Base-by-base conservation (phyloP, 768 basidiomycete genomes). In the Paxillus involutus region DNA sequence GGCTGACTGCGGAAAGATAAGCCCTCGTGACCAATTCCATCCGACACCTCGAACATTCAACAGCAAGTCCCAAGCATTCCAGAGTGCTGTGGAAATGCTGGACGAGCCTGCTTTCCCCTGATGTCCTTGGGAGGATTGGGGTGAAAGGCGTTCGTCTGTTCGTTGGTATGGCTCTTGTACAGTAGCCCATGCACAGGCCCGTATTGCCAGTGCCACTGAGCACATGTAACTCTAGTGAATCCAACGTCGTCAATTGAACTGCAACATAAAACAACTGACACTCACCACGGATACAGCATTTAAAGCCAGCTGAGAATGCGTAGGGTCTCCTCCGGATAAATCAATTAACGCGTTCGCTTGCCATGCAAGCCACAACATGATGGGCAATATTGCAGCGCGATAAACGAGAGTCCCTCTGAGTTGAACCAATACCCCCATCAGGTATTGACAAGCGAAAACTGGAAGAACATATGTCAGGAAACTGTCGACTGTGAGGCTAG, bases 391-490 rank as follows among this genome's bases (percentile, higher is more conserved):
- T 4, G 78, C 77, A 46, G 82, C 53, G 19, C 84, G 80, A 52
- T 79, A 64, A 3, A 64, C 54, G 3, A 48, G 53, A n/a, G 53
- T 76, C 64, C 12, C 81, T 77, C 49, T 71, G 63, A 77, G 65
- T 30, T 81, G 70, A n/a, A 84, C 80, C 33, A 86, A 74, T n/a
- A 82, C 67, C 8, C 80, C 83, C 45, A 80, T 78, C 36, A 66
- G 59, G 68, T 80, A 82, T 62, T 83, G 83, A 53, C 69, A 70
- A 16, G 76, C 53, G 0, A 83, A 41, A 8, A 77, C 70, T 4
- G 78, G 81, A 8, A 79, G 53, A 41, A 83, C 53, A 51, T 75
- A 69, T 12, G 65, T 65, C 3, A 60, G 33, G 67, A 59, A 61
- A 73, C 73, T 14, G 62, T 51, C 6, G 6, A n/a, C 41, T 5